Evolutionary conservation across 257 asterid species (phyloP).

Genomic region (Haberlea rhodopensis): DNA sequence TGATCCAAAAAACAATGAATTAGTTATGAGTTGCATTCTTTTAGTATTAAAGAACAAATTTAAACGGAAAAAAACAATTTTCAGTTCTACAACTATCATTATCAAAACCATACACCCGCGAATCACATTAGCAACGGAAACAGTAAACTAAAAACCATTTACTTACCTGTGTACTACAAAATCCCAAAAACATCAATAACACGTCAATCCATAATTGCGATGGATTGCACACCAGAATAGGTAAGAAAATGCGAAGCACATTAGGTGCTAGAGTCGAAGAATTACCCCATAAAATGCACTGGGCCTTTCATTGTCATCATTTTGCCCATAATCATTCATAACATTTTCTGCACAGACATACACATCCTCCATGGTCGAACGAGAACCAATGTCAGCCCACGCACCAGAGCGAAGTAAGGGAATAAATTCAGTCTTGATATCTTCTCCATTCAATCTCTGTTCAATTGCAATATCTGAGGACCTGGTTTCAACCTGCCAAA

Average conservation of each 20-base stretch:
- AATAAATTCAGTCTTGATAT: constrained; percentile 34
- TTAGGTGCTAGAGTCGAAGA: constrained; percentile 20
- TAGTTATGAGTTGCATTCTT: neutral
- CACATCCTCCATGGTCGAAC: constrained; percentile 84
- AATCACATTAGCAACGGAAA: neutral
- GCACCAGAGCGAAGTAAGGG: constrained; percentile 90
- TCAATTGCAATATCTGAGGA: constrained; percentile 36
- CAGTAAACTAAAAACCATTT: neutral
- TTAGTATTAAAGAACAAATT: neutral
- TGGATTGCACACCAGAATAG: neutral
- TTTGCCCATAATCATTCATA: constrained; percentile 44
- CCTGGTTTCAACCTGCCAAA: constrained; percentile 55
- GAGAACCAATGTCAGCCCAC: constrained; percentile 82
- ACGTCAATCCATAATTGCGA: neutral
- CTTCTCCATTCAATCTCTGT: constrained; percentile 42
- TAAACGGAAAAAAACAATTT: neutral
- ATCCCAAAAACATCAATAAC: neutral
- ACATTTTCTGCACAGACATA: constrained; percentile 70
- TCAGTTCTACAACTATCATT: neutral
- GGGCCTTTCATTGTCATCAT: constrained; percentile 37
- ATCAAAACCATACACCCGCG: neutral
- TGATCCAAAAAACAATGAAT: constrained; percentile 23
- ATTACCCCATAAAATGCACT: constrained; percentile 90
- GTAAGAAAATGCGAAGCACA: neutral
- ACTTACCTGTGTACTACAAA: neutral